Evolutionary conservation across 2,329 filamentous ascomycete genomes (phyloP).

Genomic region (Fusarium sp.): DNA sequence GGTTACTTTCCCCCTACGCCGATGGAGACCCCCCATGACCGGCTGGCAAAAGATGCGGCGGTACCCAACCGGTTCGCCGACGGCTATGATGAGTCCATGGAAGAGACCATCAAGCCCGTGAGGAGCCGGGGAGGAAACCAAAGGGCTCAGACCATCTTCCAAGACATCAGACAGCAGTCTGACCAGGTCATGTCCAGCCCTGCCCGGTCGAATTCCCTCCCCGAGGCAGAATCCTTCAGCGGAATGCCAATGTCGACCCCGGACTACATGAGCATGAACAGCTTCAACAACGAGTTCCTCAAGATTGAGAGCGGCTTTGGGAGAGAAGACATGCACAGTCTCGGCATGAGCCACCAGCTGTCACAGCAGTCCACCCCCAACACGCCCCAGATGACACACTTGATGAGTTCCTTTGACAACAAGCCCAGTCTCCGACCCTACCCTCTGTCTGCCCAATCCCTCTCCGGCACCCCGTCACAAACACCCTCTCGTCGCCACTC

Average conservation of each 20-base stretch:
- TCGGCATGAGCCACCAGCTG: constrained; percentile 54
- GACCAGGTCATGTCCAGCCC: constrained; percentile 65
- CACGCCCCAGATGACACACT: constrained; percentile 57
- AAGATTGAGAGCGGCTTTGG: constrained; percentile 51
- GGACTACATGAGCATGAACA: constrained; percentile 66
- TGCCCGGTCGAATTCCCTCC: constrained; percentile 61
- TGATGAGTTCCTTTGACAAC: constrained; percentile 55
- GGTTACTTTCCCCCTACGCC: constrained; percentile 74
- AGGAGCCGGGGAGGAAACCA: constrained; percentile 53
- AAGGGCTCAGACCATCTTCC: constrained; percentile 62
- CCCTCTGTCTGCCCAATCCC: constrained; percentile 32
- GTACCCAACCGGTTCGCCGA: constrained; percentile 64
- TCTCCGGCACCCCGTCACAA: constrained; percentile 29
- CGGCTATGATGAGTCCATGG: constrained; percentile 71
- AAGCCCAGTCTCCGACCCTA: constrained; percentile 53
- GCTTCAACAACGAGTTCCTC: constrained; percentile 56
- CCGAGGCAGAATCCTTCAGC: constrained; percentile 57
- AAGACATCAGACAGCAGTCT: constrained; percentile 65
- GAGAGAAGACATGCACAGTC: constrained; percentile 46
- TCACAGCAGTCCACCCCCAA: constrained; percentile 64
- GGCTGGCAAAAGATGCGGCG: constrained; percentile 53
- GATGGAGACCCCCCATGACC: constrained; percentile 67
- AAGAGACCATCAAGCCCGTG: constrained; percentile 70
- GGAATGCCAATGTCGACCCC: constrained; percentile 62
- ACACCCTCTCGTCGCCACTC: constrained; percentile 39